Evolutionary conservation across 768 basidiomycete species (phyloP).

Genomic region (Mycena metata): DNA sequence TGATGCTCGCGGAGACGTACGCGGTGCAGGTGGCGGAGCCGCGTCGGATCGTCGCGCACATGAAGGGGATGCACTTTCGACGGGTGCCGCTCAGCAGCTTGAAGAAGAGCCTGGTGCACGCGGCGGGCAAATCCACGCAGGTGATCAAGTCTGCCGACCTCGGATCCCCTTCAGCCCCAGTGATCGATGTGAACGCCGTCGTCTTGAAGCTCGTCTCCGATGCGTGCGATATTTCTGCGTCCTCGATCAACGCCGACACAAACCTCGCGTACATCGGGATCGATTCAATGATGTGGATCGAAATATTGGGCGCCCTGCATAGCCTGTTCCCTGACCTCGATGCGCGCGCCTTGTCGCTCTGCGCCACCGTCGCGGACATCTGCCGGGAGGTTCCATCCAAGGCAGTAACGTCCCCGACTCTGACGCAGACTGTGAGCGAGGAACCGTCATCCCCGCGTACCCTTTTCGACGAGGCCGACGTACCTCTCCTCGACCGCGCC

Average conservation of each 20-base stretch:
- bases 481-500: constrained; percentile 41
- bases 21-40: constrained; percentile 58
- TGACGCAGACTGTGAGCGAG: constrained; percentile 35
- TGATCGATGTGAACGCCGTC: constrained; percentile 43
- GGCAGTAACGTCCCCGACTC: constrained; percentile 13
- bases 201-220: constrained; percentile 56
- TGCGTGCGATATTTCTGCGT: constrained; percentile 55
- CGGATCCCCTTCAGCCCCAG: not conserved
- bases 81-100: constrained; percentile 66
- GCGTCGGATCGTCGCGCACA: constrained; percentile 63
- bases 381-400: constrained; percentile 45
- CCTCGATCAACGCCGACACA: constrained; percentile 50
- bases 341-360: constrained; percentile 48
- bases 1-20: constrained; percentile 66
- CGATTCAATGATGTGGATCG: constrained; percentile 76
- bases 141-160: not conserved
- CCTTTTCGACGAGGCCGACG: constrained; percentile 52
- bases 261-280: constrained; percentile 70
- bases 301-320: constrained; percentile 59
- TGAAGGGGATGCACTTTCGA: constrained; percentile 72
- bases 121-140: constrained; percentile 39
- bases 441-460: constrained; percentile 54
- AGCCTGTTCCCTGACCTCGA: constrained; percentile 51
- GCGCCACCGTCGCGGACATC: constrained; percentile 55
- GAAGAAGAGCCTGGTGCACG: constrained; percentile 57